Conservation (phyloP, 116 monocot genomes). For the Trichopus zeylanicus region DNA sequence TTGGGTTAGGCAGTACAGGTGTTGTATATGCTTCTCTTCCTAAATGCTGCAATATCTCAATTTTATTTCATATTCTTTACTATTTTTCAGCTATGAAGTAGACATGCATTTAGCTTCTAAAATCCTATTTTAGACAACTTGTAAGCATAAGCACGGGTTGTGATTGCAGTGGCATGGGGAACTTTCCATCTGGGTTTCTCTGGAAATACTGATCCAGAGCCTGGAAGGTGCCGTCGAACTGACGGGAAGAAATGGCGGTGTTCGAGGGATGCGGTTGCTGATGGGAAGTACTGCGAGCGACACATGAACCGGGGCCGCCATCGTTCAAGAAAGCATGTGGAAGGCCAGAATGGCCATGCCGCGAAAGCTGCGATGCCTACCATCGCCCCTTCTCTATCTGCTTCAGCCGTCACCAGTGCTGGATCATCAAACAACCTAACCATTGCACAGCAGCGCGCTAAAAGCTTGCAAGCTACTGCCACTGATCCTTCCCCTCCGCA, state of each 20-base stretch:
- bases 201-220: constrained; percentile 79
- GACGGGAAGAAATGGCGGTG: constrained; percentile 99
- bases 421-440: constrained; percentile 14
- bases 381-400: constrained; percentile 28
- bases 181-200: constrained; percentile 62
- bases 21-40: background rate
- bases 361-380: constrained; percentile 48
- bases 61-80: too few species aligned
- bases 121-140: background rate
- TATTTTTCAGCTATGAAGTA: too few species aligned
- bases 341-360: constrained; percentile 78
- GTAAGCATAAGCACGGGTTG: background rate
- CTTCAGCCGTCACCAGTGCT: constrained; percentile 16
- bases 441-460: constrained; percentile 29
- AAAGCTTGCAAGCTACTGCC: constrained; percentile 22
- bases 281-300: constrained; percentile 98
- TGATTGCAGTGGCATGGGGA: constrained; percentile 71
- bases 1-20: too few species aligned
- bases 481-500: constrained; percentile 20
- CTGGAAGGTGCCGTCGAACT: constrained; percentile 95
- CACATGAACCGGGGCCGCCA: constrained; percentile 99
- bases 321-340: constrained; percentile 99
- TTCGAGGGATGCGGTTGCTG: constrained; percentile 86
- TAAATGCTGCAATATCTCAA: background rate
- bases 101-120: background rate